Evolutionary conservation across 768 basidiomycete genomes (phyloP).

Genomic region (Pleurotus ostreatus): DNA sequence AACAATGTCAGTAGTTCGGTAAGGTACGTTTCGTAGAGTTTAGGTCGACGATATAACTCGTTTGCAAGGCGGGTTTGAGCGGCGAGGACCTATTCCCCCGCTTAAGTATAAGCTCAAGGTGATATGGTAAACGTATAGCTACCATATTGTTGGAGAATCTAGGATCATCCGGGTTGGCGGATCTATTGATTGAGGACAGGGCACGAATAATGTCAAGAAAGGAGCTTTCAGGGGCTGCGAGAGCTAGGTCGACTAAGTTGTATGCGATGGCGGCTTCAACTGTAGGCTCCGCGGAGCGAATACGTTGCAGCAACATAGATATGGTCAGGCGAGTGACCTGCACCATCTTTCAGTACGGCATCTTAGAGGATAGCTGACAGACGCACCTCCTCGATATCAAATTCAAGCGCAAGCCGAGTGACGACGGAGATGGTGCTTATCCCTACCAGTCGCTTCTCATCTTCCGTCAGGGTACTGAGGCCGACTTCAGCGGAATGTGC

Average conservation of each 20-base stretch:
- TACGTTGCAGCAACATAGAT: slow-evolving; percentile 87
- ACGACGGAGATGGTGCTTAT: slow-evolving; percentile 93
- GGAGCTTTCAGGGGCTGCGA: slow-evolving; percentile 69
- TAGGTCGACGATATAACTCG: slow-evolving; percentile 68
- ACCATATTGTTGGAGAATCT: slow-evolving; percentile 89
- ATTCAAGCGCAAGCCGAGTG: slow-evolving; percentile 83
- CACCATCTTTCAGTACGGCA: neutral
- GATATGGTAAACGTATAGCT: neutral
- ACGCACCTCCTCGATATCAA: slow-evolving; percentile 74
- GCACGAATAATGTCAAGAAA: slow-evolving; percentile 82
- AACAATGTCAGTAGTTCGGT: slow-evolving; percentile 84
- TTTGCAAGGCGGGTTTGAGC: slow-evolving; percentile 89
- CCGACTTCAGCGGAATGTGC: slow-evolving; percentile 60
- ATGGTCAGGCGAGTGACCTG: slow-evolving; percentile 84
- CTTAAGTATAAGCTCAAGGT: neutral
- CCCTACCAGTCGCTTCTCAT: slow-evolving; percentile 79
- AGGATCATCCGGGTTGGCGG: slow-evolving; percentile 86
- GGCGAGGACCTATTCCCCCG: slow-evolving; percentile 61
- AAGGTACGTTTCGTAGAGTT: slow-evolving; percentile 76
- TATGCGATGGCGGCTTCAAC: slow-evolving; percentile 91
- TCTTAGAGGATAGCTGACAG: neutral
- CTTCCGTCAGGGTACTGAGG: slow-evolving; percentile 68
- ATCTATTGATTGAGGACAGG: slow-evolving; percentile 81
- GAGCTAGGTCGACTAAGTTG: slow-evolving; percentile 86
- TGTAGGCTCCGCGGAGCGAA: slow-evolving; percentile 79